Base-by-base conservation (phyloP, 2,329 filamentous ascomycete species). In the Penicillium sp. region DNA sequence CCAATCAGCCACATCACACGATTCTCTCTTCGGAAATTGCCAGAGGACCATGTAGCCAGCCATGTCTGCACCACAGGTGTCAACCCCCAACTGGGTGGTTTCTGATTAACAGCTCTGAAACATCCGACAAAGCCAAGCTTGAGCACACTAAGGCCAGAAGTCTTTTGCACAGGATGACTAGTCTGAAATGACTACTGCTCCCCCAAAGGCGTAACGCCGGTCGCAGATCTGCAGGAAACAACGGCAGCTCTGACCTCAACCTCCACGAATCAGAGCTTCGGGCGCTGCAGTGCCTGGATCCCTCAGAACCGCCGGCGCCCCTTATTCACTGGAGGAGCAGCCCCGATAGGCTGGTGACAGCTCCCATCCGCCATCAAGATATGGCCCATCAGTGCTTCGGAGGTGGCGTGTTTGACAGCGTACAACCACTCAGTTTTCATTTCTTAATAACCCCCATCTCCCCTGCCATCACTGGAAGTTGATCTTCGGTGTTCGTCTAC, bases 171-270 rank as follows among this genome's bases (percentile, higher is more conserved):
- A 23, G 19, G 23, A 16, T 11, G 21, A 15, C 29, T n/a, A 14
- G 15, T 27, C 4, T 20, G 33, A 41, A 37, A 41, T 39, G 33
- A 44, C 32, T 17, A 21, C 35, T 28, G 34, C 15, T 32, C 18
- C 25, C 19, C 23, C 40, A 34, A 40, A 40, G 47, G 50, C 47
- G 51, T 49, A 6, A 34, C 47, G 47, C 49, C 32, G 39, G 41
- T 36, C 41, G 37, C 29, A 44, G 45, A 43, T 39, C 35, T 48
- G 35, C 41, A 49, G 31, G 32, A 47, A 29, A 11, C 36, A n/a
- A n/a, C n/a, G n/a, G n/a, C 42, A 34, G 45, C 21, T 17, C 20
- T 29, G 34, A 31, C 34, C 18, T 34, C 37, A 35, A 25, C 23
- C 8, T 13, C 20, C 32, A 17, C 37, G 29, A 52, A 52, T 54